Conservation (phyloP, 1,139 yeast species). For the Suhomyces terraborum region DNA sequence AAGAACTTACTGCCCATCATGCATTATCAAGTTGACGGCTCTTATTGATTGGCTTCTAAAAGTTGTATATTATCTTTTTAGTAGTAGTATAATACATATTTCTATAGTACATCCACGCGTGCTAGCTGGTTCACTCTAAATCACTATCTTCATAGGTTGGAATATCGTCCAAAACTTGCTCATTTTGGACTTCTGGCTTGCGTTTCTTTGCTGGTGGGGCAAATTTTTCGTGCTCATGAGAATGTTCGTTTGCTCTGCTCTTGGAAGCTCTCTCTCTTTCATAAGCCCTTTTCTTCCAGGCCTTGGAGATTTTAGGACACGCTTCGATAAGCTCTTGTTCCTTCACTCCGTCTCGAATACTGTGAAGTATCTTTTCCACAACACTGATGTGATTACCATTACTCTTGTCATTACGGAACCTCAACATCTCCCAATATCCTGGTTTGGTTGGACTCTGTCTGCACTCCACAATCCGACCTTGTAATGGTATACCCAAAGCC, state of each 20-base stretch:
- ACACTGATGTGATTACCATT: slow-evolving; percentile 84
- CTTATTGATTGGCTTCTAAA: no score
- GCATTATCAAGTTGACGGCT: no score
- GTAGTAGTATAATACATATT: slow-evolving; percentile 7
- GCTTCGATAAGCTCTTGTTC: slow-evolving; percentile 67
- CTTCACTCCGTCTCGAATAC: slow-evolving; percentile 84
- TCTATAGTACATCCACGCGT: slow-evolving; percentile 9
- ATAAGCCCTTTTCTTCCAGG: slow-evolving; percentile 39
- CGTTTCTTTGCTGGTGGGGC: slow-evolving; percentile 13
- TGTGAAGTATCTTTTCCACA: slow-evolving; percentile 77
- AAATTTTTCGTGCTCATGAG: slow-evolving; percentile 2
- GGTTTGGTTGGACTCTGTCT: slow-evolving; percentile 51
- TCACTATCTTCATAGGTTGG: slow-evolving; percentile 50
- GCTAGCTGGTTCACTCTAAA: slow-evolving; percentile 23
- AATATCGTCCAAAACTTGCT: slow-evolving; percentile 32
- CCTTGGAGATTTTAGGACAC: slow-evolving; percentile 36
- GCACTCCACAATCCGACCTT: slow-evolving; percentile 91
- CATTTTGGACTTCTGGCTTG: slow-evolving; percentile 21
- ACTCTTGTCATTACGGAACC: slow-evolving; percentile 91
- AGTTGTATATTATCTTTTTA: no score
- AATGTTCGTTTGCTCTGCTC: slow-evolving; percentile 3
- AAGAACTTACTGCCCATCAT: no score
- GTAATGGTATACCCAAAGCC: slow-evolving; percentile 71
- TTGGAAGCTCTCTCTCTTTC: slow-evolving; percentile 26
- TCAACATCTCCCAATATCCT: slow-evolving; percentile 76